Evolutionary conservation across 83 land plant species (phyloP).

Genomic region (Picea mariana): DNA sequence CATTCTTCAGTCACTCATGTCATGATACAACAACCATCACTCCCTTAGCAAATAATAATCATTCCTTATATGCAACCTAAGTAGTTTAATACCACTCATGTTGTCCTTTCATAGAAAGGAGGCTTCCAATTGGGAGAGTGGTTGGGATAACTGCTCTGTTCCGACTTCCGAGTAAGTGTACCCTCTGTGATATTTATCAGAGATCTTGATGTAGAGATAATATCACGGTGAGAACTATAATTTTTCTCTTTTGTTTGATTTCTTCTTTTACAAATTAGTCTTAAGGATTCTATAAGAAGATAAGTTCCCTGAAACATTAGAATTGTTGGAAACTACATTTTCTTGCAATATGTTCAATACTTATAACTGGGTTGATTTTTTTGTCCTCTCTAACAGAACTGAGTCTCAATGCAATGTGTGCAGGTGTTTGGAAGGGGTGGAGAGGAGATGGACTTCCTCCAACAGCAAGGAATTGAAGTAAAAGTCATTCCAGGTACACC

Average conservation of each 20-base stretch:
- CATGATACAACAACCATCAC: neutral
- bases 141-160: neutral
- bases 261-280: neutral
- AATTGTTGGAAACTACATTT: too few species aligned
- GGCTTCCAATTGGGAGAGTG: neutral
- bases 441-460: constrained; percentile 99
- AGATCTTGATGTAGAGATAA: neutral
- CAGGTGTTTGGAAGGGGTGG: constrained; percentile 99
- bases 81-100: neutral
- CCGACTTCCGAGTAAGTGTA: neutral
- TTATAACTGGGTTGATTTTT: neutral
- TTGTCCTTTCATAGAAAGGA: neutral
- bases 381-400: constrained; percentile 6
- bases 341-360: too few species aligned
- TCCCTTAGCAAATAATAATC: constrained; percentile 5
- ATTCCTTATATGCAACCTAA: neutral
- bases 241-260: neutral
- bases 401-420: neutral
- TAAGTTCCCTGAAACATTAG: too few species aligned
- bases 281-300: neutral
- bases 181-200: neutral
- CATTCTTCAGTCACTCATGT: neutral
- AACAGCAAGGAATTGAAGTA: constrained; percentile 91
- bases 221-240: neutral
- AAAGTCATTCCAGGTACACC: constrained; percentile 85